A percentile compares a stretch with the other conserved stretches of the same genome.
phyloP scores from a whole-genome alignment of 257 asterid genomes.

The Gardenia jasminoides region DNA sequence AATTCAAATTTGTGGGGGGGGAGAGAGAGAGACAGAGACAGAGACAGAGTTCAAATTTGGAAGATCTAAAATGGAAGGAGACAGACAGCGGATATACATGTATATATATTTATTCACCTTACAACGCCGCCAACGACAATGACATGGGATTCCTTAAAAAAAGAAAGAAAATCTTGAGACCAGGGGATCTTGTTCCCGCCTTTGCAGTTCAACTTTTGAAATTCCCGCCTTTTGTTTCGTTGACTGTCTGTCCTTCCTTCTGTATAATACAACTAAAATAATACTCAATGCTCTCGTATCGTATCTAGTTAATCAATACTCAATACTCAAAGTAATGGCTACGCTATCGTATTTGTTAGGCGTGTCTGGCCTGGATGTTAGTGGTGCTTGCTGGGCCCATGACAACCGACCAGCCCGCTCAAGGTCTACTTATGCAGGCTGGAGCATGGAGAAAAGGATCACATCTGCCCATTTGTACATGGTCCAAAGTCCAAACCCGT shows the following conservation, averaged over 20 bases:
- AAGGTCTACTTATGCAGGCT: no score
- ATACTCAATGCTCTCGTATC: no score
- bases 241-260: not conserved
- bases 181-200: slow-evolving; percentile 54
- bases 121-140: slow-evolving; percentile 8
- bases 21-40: not conserved
- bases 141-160: slow-evolving; percentile 16
- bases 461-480: no score
- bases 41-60: not conserved
- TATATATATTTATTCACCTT: no score
- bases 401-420: no score
- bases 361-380: no score
- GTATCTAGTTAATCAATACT: no score
- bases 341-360: no score
- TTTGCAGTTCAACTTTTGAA: slow-evolving; percentile 19
- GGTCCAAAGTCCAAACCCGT: no score
- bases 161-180: slow-evolving; percentile 21
- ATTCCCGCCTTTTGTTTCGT: slow-evolving; percentile 1
- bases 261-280: not conserved
- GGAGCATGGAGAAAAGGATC: no score
- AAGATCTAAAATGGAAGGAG: not conserved
- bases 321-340: no score
- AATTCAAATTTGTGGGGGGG: not conserved
- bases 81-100: not conserved
- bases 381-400: no score